phyloP scores from a whole-genome alignment of 768 basidiomycete species.

The Russula sp. region DNA sequence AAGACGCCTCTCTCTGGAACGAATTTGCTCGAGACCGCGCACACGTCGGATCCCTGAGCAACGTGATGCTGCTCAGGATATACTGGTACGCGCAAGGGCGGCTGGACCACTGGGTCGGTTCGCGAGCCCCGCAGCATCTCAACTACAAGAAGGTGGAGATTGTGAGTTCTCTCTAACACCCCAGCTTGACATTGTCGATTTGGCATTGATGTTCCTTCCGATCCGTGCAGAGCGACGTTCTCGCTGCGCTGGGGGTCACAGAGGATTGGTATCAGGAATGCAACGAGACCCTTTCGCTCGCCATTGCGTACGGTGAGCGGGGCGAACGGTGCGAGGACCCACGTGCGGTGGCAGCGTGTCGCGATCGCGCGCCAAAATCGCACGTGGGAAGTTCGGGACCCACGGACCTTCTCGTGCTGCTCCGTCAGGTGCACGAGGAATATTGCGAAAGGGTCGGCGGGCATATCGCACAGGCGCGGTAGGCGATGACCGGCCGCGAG shows the following conservation, averaged over 20 bases:
- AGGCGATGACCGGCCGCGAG: not conserved
- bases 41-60: slow-evolving; percentile 7
- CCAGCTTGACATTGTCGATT: not conserved
- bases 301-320: slow-evolving; percentile 13
- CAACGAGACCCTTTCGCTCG: slow-evolving; percentile 17
- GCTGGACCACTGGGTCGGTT: slow-evolving; percentile 11
- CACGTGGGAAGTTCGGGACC: not conserved
- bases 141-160: slow-evolving; percentile 8
- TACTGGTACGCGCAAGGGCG: slow-evolving; percentile 18
- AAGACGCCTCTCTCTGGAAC: slow-evolving; percentile 7
- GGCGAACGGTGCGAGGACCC: slow-evolving; percentile 13
- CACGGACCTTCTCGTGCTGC: slow-evolving; percentile 10
- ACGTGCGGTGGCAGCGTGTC: slow-evolving; percentile 10
- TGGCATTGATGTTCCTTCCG: not conserved
- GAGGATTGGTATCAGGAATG: slow-evolving; percentile 20
- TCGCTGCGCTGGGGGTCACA: slow-evolving; percentile 9
- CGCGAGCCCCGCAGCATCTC: slow-evolving; percentile 5
- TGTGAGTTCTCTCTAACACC: not conserved
- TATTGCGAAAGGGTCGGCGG: slow-evolving; percentile 8
- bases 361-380: slow-evolving; percentile 16
- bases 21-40: slow-evolving; percentile 9
- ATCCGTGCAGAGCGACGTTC: slow-evolving; percentile 5
- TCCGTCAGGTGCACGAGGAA: slow-evolving; percentile 12
- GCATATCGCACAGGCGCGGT: not conserved
- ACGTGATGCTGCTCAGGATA: slow-evolving; percentile 8